phyloP scores from a whole-genome alignment of 2,329 filamentous ascomycete species.

The Fusarium austroafricanum region DNA sequence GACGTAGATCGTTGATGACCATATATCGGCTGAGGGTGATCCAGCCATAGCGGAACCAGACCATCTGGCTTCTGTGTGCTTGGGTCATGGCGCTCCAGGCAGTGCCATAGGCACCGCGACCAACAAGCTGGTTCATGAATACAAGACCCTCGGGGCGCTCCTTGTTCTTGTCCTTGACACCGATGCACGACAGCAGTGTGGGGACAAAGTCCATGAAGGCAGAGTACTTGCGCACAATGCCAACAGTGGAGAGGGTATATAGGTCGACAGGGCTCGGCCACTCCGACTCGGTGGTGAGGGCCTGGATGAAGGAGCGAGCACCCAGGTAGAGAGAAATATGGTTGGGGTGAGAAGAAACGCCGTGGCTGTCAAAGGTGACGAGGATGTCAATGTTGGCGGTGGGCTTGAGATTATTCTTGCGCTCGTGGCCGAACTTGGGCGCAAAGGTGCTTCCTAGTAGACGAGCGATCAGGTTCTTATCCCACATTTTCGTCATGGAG shows the following conservation, averaged over 20 bases:
- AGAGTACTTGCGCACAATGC: constrained; percentile 82
- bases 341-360: constrained; percentile 91
- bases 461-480: constrained; percentile 73
- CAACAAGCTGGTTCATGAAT: constrained; percentile 77
- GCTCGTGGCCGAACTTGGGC: constrained; percentile 64
- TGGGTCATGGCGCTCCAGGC: constrained; percentile 89
- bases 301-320: constrained; percentile 76
- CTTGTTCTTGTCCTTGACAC: constrained; percentile 49
- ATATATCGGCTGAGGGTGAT: constrained; percentile 93
- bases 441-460: constrained; percentile 81
- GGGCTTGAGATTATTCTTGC: constrained; percentile 51
- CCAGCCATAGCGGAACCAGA: constrained; percentile 98
- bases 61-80: constrained; percentile 95
- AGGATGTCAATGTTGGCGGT: constrained; percentile 78
- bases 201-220: constrained; percentile 80
- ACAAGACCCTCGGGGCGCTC: constrained; percentile 69
- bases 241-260: constrained; percentile 83
- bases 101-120: constrained; percentile 61
- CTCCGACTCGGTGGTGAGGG: constrained; percentile 72
- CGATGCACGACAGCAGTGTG: constrained; percentile 66
- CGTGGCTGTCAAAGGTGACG: constrained; percentile 87
- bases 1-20: constrained; percentile 87
- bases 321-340: constrained; percentile 91
- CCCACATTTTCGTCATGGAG: constrained; percentile 86
- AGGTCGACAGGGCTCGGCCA: constrained; percentile 81